Evolutionary conservation across 2,329 filamentous ascomycete genomes (phyloP).

Genomic region (Pseudocercospora fuligena): DNA sequence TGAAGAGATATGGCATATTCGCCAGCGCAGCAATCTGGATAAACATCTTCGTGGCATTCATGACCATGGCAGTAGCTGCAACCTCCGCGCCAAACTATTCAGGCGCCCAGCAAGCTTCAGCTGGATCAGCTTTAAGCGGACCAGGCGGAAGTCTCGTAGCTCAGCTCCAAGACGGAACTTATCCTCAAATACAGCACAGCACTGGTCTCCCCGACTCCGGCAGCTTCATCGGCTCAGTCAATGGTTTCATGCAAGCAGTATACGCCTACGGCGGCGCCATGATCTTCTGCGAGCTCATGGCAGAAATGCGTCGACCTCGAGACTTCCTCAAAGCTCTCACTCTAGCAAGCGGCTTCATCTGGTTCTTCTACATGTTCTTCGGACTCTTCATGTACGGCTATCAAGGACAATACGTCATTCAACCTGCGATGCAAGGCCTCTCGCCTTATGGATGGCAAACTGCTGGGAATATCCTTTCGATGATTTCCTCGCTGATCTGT

Average conservation of each 20-base stretch:
- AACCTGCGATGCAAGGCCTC: conserved; percentile 49
- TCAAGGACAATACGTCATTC: conserved; percentile 54
- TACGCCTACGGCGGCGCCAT: conserved; percentile 57
- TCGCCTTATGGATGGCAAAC: conserved; percentile 46
- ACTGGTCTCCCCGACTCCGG: conserved; percentile 19
- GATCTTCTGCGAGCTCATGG: conserved; percentile 63
- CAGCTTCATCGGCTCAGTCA: conserved; percentile 29
- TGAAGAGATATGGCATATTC: conserved; percentile 60
- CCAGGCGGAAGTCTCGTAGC: conserved; percentile 32
- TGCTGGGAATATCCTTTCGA: conserved; percentile 47
- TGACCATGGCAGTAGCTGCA: conserved; percentile 58
- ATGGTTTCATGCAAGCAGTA: conserved; percentile 31
- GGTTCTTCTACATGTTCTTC: conserved; percentile 53
- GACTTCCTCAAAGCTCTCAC: conserved; percentile 57
- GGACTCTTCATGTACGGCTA: conserved; percentile 54
- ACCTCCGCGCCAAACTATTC: conserved; percentile 56
- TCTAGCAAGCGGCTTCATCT: conserved; percentile 55
- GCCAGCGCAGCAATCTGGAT: conserved; percentile 62
- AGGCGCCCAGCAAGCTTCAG: conserved; percentile 28
- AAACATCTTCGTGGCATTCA: conserved; percentile 57
- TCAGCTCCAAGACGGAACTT: conserved; percentile 19
- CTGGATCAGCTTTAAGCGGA: conserved; percentile 22
- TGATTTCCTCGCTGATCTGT: conserved; percentile 47
- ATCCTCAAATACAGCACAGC: conserved; percentile 25
- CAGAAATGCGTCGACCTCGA: conserved; percentile 56